Evolutionary conservation across 2,329 filamentous ascomycete species (phyloP).

Genomic region (Trichophyton benhamiae): DNA sequence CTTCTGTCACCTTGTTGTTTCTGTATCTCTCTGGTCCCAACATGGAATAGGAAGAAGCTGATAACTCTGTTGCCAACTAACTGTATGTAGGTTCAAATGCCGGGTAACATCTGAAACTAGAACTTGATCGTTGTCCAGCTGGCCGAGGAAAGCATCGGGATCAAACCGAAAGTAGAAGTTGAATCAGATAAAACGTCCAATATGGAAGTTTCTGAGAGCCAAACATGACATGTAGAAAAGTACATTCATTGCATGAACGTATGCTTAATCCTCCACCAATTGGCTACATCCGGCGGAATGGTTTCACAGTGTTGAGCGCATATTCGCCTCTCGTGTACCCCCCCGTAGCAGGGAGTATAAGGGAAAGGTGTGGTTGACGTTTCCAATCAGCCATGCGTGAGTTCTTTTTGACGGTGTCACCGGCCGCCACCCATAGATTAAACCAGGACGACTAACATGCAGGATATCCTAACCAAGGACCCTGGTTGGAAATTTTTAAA

Average conservation of each 20-base stretch:
- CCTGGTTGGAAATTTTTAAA: not conserved
- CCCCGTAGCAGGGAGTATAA: not conserved
- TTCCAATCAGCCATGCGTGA: not conserved
- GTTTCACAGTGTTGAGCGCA: not conserved
- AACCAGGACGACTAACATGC: not conserved
- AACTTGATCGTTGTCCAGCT: not conserved
- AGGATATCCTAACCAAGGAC: not conserved
- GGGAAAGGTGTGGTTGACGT: not conserved
- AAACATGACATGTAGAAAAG: not conserved
- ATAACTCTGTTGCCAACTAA: not conserved
- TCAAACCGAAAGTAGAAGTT: not conserved
- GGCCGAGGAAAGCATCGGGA: not conserved
- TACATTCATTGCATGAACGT: not conserved
- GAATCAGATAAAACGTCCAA: not conserved
- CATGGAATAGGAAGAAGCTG: not conserved
- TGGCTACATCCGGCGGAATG: not conserved
- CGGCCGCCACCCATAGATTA: not conserved
- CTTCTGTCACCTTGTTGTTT: not conserved
- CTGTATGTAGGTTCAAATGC: not conserved
- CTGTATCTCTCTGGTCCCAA: not conserved
- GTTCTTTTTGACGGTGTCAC: slow-evolving; percentile 2
- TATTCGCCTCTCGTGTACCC: not conserved
- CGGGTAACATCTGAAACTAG: not conserved
- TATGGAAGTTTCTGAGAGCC: not conserved
- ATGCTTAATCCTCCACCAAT: not conserved